Conservation (phyloP, 257 asterid genomes). For the Jasminum sambac region DNA sequence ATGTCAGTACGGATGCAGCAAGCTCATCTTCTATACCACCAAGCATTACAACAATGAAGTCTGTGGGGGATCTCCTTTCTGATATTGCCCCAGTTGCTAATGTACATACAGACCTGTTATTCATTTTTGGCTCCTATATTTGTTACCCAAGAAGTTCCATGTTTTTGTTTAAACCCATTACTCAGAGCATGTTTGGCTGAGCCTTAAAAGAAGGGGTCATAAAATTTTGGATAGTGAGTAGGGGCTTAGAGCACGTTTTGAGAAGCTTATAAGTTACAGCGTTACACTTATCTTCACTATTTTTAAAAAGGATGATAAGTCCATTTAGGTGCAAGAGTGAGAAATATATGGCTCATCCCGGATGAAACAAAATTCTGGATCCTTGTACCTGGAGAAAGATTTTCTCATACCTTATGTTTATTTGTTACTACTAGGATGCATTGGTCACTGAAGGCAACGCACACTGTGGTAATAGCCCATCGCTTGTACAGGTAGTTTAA, state of each 20-base stretch:
- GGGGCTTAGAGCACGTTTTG: neutral
- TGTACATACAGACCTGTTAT: constrained; percentile 36
- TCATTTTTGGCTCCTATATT: constrained; percentile 13
- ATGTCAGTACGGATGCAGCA: constrained; percentile 61
- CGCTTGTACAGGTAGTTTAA: constrained; percentile 56
- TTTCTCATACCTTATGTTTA: neutral
- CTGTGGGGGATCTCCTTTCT: constrained; percentile 69
- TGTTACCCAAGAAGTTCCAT: neutral
- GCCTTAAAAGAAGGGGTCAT: neutral
- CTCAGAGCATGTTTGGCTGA: neutral
- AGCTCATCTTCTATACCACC: constrained; percentile 84
- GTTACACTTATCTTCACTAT: neutral
- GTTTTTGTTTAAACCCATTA: neutral
- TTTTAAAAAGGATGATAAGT: neutral
- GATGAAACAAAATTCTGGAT: neutral
- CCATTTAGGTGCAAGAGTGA: neutral
- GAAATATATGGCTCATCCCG: neutral
- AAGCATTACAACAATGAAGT: constrained; percentile 54
- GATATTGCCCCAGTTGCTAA: constrained; percentile 63
- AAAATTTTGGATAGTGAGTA: neutral
- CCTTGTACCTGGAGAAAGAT: neutral
- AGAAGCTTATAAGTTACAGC: neutral
- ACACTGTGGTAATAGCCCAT: constrained; percentile 37
- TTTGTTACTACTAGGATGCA: constrained; percentile 57
- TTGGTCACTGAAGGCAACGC: constrained; percentile 49